Conservation (phyloP, 1,139 yeast genomes). For the Taphrina populina region DNA sequence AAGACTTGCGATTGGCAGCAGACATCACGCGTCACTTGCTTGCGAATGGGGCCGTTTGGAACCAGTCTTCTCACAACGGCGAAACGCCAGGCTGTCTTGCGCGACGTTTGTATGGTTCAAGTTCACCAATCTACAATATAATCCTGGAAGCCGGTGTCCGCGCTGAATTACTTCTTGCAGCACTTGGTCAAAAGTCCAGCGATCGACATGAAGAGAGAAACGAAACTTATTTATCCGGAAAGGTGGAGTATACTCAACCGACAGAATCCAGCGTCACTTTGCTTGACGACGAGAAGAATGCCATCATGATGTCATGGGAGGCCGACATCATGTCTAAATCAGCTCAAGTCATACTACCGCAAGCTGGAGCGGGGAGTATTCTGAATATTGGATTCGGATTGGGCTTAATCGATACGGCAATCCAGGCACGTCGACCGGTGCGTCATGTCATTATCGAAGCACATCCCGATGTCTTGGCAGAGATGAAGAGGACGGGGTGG, state of each 20-base stretch:
- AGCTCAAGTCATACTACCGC: slow-evolving; percentile 60
- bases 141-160: slow-evolving; percentile 86
- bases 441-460: slow-evolving; percentile 89
- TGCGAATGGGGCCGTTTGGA: slow-evolving; percentile 35
- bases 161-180: slow-evolving; percentile 77
- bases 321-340: slow-evolving; percentile 75
- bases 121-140: slow-evolving; percentile 48
- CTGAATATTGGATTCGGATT: slow-evolving; percentile 92
- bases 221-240: slow-evolving; percentile 61
- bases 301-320: slow-evolving; percentile 99
- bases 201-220: slow-evolving; percentile 50
- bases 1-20: slow-evolving; percentile 1
- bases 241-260: slow-evolving; percentile 65
- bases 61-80: slow-evolving; percentile 50
- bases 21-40: slow-evolving; percentile 14
- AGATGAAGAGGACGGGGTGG: slow-evolving; percentile 79
- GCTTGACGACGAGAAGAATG: slow-evolving; percentile 61
- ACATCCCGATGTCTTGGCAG: slow-evolving; percentile 80
- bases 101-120: slow-evolving; percentile 43
- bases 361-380: slow-evolving; percentile 49
- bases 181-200: slow-evolving; percentile 50
- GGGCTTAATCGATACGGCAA: slow-evolving; percentile 87
- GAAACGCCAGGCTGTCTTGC: slow-evolving; percentile 47
- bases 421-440: slow-evolving; percentile 60
- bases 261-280: slow-evolving; percentile 65